These are phyloP conservation scores for Alternaria gaisen DNA, from an alignment of 2,329 filamentous ascomycete species.

Conservation along the genomic window DNA sequence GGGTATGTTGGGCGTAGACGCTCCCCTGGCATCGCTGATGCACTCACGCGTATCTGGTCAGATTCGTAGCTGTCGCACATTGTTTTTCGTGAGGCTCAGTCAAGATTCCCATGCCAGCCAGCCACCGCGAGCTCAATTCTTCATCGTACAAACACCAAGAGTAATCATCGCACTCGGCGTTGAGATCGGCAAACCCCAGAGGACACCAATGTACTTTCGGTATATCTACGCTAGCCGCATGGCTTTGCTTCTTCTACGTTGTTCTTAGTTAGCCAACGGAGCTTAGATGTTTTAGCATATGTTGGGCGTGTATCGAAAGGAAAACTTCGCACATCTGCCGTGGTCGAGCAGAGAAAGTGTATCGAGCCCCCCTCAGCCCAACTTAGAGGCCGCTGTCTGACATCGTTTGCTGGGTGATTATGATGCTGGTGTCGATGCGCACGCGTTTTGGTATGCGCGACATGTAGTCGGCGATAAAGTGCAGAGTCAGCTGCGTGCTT, in stretches of 20 bases:
- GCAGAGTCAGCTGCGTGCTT: neutral
- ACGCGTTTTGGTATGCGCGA: slow-evolving; percentile 1
- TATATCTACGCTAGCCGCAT: slow-evolving; percentile 8
- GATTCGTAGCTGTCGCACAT: neutral
- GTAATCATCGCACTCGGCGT: neutral
- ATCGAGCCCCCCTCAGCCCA: neutral
- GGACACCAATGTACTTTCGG: neutral
- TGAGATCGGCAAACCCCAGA: slow-evolving; percentile 6
- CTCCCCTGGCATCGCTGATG: neutral
- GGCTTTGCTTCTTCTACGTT: slow-evolving; percentile 12
- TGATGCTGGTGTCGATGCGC: neutral
- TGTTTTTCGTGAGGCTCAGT: neutral
- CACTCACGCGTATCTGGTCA: neutral
- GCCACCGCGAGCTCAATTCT: neutral
- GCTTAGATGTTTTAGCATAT: slow-evolving; percentile 3
- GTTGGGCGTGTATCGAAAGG: slow-evolving; percentile 6
- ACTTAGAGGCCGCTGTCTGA: slow-evolving; percentile 8
- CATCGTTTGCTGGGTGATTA: slow-evolving; percentile 1
- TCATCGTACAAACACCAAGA: neutral
- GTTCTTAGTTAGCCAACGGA: slow-evolving; percentile 2
- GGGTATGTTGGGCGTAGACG: neutral
- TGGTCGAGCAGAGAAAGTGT: slow-evolving; percentile 2
- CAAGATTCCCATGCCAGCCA: neutral
- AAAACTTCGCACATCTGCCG: neutral
- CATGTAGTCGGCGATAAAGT: neutral